Evolutionary conservation across 2,329 filamentous ascomycete genomes (phyloP).

Genomic region (Pseudogymnoascus sp.): DNA sequence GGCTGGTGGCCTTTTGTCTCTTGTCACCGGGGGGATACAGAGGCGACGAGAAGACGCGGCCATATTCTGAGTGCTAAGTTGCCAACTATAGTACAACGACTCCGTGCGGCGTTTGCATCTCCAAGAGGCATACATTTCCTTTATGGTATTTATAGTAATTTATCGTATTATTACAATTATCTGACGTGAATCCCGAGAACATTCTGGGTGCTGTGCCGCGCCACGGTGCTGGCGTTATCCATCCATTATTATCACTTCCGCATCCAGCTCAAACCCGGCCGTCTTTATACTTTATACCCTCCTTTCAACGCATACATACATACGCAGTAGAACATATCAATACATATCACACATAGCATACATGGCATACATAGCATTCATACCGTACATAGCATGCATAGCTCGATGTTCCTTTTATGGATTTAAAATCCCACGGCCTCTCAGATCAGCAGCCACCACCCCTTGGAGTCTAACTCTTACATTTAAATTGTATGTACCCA

Average conservation of each 20-base stretch:
- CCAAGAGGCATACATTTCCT: background rate
- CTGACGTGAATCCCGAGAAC: background rate
- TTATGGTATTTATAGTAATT: slow-evolving; percentile 2
- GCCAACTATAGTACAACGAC: background rate
- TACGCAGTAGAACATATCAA: background rate
- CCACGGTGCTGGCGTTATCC: background rate
- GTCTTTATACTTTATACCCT: background rate
- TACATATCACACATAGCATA: background rate
- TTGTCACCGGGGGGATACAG: background rate
- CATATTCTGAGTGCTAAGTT: background rate
- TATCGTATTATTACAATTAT: background rate
- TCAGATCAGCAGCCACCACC: slow-evolving; percentile 4
- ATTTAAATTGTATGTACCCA: slow-evolving; percentile 4
- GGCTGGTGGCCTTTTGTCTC: background rate
- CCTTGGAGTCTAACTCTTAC: slow-evolving; percentile 1
- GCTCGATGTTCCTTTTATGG: background rate
- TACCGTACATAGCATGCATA: background rate
- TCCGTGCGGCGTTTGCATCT: background rate
- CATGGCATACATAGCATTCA: background rate
- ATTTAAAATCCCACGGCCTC: background rate
- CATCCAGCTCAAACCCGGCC: background rate
- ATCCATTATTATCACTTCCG: slow-evolving; percentile 6
- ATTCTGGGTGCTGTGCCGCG: background rate
- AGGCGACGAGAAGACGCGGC: background rate
- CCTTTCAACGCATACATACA: background rate